Percentiles rank a stretch among this genome's conserved stretches.
These are phyloP conservation scores for Andrographis paniculata DNA, from an alignment of 305 asterid genomes.

Conservation along the genomic window DNA sequence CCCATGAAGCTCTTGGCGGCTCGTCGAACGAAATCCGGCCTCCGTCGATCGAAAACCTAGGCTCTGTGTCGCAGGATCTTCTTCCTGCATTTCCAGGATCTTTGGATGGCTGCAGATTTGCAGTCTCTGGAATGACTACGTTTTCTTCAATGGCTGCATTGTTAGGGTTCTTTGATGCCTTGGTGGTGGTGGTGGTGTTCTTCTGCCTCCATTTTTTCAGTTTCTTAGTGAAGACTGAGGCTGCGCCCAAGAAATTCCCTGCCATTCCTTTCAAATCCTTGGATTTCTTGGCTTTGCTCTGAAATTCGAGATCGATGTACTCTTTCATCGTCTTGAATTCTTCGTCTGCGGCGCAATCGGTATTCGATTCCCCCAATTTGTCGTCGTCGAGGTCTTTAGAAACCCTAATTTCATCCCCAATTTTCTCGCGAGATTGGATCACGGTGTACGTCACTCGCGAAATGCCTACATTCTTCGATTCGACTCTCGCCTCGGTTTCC, in stretches of 20 bases:
- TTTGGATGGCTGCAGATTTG: constrained; percentile 6
- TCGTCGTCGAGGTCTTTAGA: constrained; percentile 18
- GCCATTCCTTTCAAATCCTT: constrained; percentile 60
- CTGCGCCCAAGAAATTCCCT: constrained; percentile 56
- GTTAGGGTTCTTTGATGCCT: constrained; percentile 29
- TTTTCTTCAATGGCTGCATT: constrained; percentile 17
- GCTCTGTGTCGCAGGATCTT: constrained; percentile 74
- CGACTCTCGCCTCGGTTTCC: constrained; percentile 38
- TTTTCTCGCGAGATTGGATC: constrained; percentile 27
- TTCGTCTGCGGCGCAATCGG: constrained; percentile 36
- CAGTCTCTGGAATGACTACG: constrained; percentile 6
- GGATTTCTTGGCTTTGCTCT: constrained; percentile 37
- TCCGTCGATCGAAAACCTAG: constrained; percentile 59
- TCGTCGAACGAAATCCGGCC: constrained; percentile 63
- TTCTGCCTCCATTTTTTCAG: constrained; percentile 77
- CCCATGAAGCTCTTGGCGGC: constrained; percentile 96
- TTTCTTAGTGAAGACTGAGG: constrained; percentile 77
- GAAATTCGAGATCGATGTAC: constrained; percentile 72
- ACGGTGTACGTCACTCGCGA: constrained; percentile 37
- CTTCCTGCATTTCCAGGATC: constrained; percentile 32
- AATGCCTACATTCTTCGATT: constrained; percentile 57
- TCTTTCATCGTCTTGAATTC: constrained; percentile 85
- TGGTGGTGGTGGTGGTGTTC: constrained; percentile 33
- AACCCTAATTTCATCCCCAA: constrained; percentile 32
- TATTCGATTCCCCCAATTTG: constrained; percentile 22